Evolutionary conservation across 495 filamentous ascomycete species (phyloP), one percentile per base, ranked within the genome.

Genomic region (Neurospora sp.): DNA sequence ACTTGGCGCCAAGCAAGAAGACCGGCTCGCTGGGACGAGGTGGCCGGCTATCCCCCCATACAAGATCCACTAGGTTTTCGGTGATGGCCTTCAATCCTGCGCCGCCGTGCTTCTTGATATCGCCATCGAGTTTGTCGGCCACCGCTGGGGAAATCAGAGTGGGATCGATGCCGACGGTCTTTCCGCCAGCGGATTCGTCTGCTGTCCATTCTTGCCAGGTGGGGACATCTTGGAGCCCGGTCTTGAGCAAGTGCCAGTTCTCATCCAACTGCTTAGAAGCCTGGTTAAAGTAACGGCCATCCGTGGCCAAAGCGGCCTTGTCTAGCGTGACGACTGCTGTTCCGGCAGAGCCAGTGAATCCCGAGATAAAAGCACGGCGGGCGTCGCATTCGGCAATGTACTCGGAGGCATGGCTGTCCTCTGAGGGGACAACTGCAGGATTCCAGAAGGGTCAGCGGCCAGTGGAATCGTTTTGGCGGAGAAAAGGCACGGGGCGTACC

Each of bases 281-380:
- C 81, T 99, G 96, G 83, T 98, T 98, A 86, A 98, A 98, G 82
- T 99, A 99, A 59, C 96, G 91, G 31, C 96, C 96, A 80, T 99
- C 96, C 39, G 96, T 99, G 31, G 95, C 92, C 45, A 99, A 84
- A 22, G 94, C 92, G 1, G 96, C 96, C 81, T 94, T 94, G 72
- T 92, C 91, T 59, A 87, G 85, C 22, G 94, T 97, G 68, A 99
- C 85, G 69, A 98, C 90, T 37, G 95, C 96, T 39, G 91, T 96
- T 68, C 96, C 96, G 18, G 96, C 94, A 40, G 96, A 99, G 37
- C 96, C 96, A 70, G 93, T 92, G 81, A 99, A 99, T 45, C 96
- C 96, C 61, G 90, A 94, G 74, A 98, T 97, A 74, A 92, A 97
- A 79, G 90, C 92, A 88, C 96, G 89, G 71, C 96, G 91, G 74